phyloP scores from a whole-genome alignment of 1,139 yeast genomes.

The Debaryomyces udenii region DNA sequence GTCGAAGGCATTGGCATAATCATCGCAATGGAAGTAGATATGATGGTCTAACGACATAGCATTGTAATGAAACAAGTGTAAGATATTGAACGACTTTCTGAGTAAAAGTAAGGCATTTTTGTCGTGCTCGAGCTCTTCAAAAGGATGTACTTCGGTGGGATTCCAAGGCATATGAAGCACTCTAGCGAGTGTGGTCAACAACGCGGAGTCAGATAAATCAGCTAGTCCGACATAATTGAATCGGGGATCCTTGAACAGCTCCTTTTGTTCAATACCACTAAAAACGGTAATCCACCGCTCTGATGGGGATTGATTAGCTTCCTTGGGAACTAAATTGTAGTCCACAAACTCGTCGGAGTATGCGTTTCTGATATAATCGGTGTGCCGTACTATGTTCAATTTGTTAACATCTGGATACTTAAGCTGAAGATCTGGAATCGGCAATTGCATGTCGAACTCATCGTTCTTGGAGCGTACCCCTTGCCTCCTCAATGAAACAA shows the following conservation, averaged over 20 bases:
- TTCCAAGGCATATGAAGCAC: conserved; percentile 50
- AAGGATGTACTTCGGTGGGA: conserved; percentile 38
- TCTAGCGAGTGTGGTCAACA: conserved; percentile 48
- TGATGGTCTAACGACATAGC: conserved; percentile 55
- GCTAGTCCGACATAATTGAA: conserved; percentile 45
- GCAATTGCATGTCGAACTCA: conserved; percentile 7
- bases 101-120: conserved; percentile 38
- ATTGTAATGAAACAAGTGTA: conserved; percentile 48
- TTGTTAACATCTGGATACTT: conserved; percentile 33
- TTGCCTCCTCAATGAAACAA: conserved; percentile 30
- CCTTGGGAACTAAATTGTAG: conserved; percentile 39
- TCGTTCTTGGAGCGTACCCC: conserved; percentile 15
- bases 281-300: conserved; percentile 49
- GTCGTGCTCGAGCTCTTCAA: conserved; percentile 35
- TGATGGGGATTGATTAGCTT: conserved; percentile 30
- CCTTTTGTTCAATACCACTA: conserved; percentile 36
- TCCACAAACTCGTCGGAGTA: conserved; percentile 42
- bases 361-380: conserved; percentile 45
- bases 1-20: conserved; percentile 32
- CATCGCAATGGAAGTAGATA: conserved; percentile 43
- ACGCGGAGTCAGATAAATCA: conserved; percentile 42
- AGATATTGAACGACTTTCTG: conserved; percentile 37
- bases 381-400: conserved; percentile 37
- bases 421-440: conserved; percentile 6
- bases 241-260: conserved; percentile 32